Percentiles rank a stretch among this genome's conserved stretches.
Conservation (phyloP, 768 basidiomycete genomes). For the Russula virescens region DNA sequence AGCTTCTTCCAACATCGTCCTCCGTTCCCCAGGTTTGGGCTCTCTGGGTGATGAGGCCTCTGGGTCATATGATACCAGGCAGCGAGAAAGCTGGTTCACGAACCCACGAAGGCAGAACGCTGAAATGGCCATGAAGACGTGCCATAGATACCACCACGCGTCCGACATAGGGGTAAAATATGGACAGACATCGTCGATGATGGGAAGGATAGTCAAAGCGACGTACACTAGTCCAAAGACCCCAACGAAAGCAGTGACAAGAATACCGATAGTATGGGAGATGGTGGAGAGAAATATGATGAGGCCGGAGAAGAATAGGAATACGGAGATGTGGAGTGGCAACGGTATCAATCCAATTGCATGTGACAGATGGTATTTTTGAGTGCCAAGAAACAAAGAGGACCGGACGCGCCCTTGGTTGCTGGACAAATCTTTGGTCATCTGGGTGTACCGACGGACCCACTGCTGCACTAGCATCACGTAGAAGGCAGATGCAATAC, state of each 20-base stretch:
- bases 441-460: constrained; percentile 14
- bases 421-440: neutral
- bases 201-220: constrained; percentile 8
- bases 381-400: constrained; percentile 11
- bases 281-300: constrained; percentile 14
- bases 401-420: constrained; percentile 8
- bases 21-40: neutral
- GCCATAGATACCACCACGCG: neutral
- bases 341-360: constrained; percentile 29
- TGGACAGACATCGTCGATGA: constrained; percentile 2
- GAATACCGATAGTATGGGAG: neutral
- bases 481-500: constrained; percentile 12
- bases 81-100: neutral
- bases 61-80: neutral
- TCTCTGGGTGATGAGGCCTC: neutral
- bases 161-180: constrained; percentile 20
- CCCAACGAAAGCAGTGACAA: neutral
- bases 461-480: constrained; percentile 18
- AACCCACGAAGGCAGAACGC: neutral
- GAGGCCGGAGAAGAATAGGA: constrained; percentile 21
- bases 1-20: neutral
- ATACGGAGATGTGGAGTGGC: constrained; percentile 20
- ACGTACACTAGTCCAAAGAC: constrained; percentile 4
- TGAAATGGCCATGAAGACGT: neutral
- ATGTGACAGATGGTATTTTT: constrained; percentile 1